Evolutionary conservation across 345 rosid genomes (phyloP), one percentile per base, ranked within the genome.

Genomic region (Pugionium dolabratum): DNA sequence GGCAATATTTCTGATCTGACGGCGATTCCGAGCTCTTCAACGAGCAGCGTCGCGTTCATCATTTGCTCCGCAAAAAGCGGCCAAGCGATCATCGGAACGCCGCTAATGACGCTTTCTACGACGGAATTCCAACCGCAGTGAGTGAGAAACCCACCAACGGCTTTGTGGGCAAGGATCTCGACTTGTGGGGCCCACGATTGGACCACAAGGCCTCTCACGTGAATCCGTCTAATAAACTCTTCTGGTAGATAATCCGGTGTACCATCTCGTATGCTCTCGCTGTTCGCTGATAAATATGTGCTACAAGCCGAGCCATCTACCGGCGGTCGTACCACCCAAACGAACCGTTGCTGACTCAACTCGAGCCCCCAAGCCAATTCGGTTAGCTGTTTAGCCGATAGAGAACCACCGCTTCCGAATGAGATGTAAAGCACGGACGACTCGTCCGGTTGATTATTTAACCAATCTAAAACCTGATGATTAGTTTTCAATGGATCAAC

Each of bases 81-180:
- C 97, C 7, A 91, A 66, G 2, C 91, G 79, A 59, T 79, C 86
- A 67, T 94, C 78, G 43, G 87, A 43, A 40, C 86, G 47, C 53
- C 76, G 49, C 54, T 76, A 73, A 36, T 64, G 31, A 66, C 58
- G 25, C 75, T 62, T 59, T 88, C 95, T 61, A 81, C 57, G 0
- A 84, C 81, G 2, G 97, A 90, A 52, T 90, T 90, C 97, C 97
- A 90, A 2, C 95, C 95, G 40, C 97, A 90, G 5, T 90, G 97
- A 1, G 87, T 84, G 0, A 87, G 51, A 61, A 76, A 88, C 34
- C 85, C 78, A 26, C 84, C 87, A 0, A 90, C 86, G 0, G 85
- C 82, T 10, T 46, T 7, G 67, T 88, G 89, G 9, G 67, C 60
- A 28, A 91, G 54, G 9, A 91, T 73, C 69, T 79, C 79, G 44